phyloP scores from a whole-genome alignment of 164 flowering plant genomes.

The Paratinospora sagittata region DNA sequence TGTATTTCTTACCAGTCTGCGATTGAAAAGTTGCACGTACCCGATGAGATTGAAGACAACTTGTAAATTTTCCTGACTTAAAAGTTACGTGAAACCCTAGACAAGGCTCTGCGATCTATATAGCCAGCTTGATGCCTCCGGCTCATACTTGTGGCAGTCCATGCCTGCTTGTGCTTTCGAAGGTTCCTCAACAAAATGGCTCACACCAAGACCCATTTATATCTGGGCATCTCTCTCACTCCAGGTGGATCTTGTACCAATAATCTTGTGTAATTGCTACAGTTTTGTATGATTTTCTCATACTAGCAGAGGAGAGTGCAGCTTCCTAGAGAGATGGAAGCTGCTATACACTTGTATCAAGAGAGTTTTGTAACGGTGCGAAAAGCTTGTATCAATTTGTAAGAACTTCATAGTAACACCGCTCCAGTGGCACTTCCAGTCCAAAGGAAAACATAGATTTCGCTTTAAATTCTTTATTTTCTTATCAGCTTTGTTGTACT shows the following conservation, averaged over 20 bases:
- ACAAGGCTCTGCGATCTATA: not conserved
- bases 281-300: not conserved
- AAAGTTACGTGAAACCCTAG: not conserved
- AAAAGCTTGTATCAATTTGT: not conserved
- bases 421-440: not conserved
- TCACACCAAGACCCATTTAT: not conserved
- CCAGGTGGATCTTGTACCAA: not conserved
- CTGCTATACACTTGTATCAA: not conserved
- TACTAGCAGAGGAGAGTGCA: not conserved
- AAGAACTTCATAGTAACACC: not conserved
- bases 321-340: not conserved
- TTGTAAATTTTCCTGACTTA: conserved; percentile 21
- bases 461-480: too few relatives aligned
- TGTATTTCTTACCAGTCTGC: conserved; percentile 55
- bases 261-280: not conserved
- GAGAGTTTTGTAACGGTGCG: not conserved
- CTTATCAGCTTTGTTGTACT: too few relatives aligned
- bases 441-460: not conserved
- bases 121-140: not conserved
- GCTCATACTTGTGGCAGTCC: not conserved
- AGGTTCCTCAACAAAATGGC: not conserved
- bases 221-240: not conserved
- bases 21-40: conserved; percentile 85
- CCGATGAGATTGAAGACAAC: conserved; percentile 75
- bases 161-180: conserved; percentile 10